Conservation (phyloP, 2,329 filamentous ascomycete genomes). For the Talaromyces sp. region DNA sequence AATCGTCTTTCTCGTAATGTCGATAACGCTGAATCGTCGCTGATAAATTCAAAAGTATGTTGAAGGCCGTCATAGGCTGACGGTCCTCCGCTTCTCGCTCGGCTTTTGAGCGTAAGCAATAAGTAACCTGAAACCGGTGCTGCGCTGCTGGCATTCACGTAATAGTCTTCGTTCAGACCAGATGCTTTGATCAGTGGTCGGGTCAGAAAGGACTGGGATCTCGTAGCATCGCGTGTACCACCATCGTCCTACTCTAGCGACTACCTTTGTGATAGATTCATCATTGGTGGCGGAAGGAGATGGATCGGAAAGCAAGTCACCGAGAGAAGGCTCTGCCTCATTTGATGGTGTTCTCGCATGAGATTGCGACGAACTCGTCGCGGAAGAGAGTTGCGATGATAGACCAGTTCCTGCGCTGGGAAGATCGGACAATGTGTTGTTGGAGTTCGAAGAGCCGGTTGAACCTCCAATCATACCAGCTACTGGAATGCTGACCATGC, state of each 20-base stretch:
- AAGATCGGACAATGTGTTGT: conserved; percentile 30
- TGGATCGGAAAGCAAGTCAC: conserved; percentile 70
- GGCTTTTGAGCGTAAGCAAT: conserved; percentile 90
- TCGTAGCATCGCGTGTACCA: conserved; percentile 97
- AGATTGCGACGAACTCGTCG: conserved; percentile 21
- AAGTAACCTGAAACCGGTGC: conserved; percentile 83
- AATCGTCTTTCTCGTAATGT: conserved; percentile 13
- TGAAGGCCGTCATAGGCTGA: conserved; percentile 35
- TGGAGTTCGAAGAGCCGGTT: conserved; percentile 41
- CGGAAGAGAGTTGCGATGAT: conserved; percentile 21
- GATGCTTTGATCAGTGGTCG: conserved; percentile 60
- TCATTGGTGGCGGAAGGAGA: conserved; percentile 68
- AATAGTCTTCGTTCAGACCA: conserved; percentile 75
- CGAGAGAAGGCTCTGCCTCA: conserved; percentile 49
- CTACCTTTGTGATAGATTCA: conserved; percentile 85
- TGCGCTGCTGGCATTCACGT: conserved; percentile 78
- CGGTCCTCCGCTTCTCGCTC: conserved; percentile 43
- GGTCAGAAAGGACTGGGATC: conserved; percentile 53
- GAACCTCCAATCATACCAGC: conserved; percentile 44
- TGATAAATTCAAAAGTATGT: neutral
- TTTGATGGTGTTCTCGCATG: conserved; percentile 33
- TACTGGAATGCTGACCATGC: conserved; percentile 49
- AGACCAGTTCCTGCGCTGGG: conserved; percentile 19
- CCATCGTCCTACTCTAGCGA: conserved; percentile 87
- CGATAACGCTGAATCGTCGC: neutral